These are phyloP conservation scores for Tylopilus vinaceipallidus DNA, from an alignment of 768 basidiomycete species.

Conservation along the genomic window DNA sequence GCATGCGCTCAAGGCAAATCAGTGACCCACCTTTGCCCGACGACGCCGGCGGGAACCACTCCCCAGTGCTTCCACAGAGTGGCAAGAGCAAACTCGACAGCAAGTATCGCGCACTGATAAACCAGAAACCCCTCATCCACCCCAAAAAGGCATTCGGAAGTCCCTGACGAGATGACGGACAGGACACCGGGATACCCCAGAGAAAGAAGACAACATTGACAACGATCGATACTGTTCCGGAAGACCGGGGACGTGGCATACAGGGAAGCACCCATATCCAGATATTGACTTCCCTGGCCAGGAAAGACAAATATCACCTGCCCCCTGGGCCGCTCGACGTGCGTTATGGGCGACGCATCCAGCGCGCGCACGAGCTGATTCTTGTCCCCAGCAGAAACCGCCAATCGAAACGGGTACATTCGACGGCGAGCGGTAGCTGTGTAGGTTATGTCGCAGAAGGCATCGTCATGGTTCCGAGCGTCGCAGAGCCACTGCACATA, in stretches of 20 bases:
- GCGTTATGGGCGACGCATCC: constrained; percentile 31
- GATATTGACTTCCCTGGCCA: constrained; percentile 69
- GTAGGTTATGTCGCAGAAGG: constrained; percentile 58
- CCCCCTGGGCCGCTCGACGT: constrained; percentile 26
- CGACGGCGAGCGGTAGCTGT: constrained; percentile 66
- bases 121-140: constrained; percentile 42
- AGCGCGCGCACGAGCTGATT: constrained; percentile 50
- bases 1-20: neutral
- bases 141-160: constrained; percentile 19
- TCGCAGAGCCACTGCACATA: constrained; percentile 50
- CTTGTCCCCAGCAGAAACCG: constrained; percentile 42
- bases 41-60: constrained; percentile 53
- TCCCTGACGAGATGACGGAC: constrained; percentile 37
- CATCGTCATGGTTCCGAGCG: constrained; percentile 17
- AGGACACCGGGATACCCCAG: constrained; percentile 53
- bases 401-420: constrained; percentile 50
- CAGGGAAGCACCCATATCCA: constrained; percentile 58
- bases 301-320: constrained; percentile 66
- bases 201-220: constrained; percentile 47
- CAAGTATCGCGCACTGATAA: constrained; percentile 54
- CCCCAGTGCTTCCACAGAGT: constrained; percentile 72
- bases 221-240: constrained; percentile 52
- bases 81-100: constrained; percentile 62
- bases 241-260: constrained; percentile 53
- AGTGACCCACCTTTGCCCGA: constrained; percentile 65